These are phyloP conservation scores for Immersiella caudata DNA, from an alignment of 495 filamentous ascomycete genomes.

Conservation along the genomic window DNA sequence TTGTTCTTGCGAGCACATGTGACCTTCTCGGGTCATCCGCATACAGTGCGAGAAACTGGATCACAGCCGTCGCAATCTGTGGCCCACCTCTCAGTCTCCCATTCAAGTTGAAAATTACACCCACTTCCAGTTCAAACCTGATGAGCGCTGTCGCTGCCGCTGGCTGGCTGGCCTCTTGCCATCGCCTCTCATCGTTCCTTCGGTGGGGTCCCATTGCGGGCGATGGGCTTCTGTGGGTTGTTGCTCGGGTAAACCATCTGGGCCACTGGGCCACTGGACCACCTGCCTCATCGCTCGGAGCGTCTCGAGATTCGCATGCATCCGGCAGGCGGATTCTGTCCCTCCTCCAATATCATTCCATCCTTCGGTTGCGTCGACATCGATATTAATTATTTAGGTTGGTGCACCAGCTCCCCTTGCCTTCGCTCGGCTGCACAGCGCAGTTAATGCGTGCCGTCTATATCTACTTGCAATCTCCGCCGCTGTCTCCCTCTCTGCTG, in stretches of 20 bases:
- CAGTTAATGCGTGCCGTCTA: slow-evolving; percentile 2
- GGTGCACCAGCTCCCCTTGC: slow-evolving; percentile 2
- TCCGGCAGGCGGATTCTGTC: slow-evolving; percentile 25
- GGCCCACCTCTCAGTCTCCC: slow-evolving; percentile 5
- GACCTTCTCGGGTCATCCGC: background rate
- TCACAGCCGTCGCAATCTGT: background rate
- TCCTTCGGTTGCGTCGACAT: slow-evolving; percentile 15
- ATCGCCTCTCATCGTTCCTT: background rate
- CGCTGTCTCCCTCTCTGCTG: background rate
- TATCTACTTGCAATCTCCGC: background rate
- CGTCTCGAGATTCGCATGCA: slow-evolving; percentile 16
- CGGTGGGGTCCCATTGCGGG: slow-evolving; percentile 12
- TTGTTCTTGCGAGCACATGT: background rate
- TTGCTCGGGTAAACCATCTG: slow-evolving; percentile 27
- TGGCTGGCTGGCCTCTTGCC: slow-evolving; percentile 13
- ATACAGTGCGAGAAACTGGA: slow-evolving; percentile 10
- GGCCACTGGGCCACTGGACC: background rate
- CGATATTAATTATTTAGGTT: slow-evolving; percentile 22
- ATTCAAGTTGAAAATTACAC: slow-evolving; percentile 7
- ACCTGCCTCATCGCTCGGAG: slow-evolving; percentile 5
- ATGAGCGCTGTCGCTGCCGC: background rate
- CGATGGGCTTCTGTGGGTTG: slow-evolving; percentile 16
- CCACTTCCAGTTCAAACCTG: slow-evolving; percentile 1
- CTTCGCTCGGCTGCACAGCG: slow-evolving; percentile 6
- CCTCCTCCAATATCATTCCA: slow-evolving; percentile 23